Evolutionary conservation across 495 filamentous ascomycete species (phyloP), one percentile per base, ranked within the genome.

Genomic region (Aspergillus kassunensis): DNA sequence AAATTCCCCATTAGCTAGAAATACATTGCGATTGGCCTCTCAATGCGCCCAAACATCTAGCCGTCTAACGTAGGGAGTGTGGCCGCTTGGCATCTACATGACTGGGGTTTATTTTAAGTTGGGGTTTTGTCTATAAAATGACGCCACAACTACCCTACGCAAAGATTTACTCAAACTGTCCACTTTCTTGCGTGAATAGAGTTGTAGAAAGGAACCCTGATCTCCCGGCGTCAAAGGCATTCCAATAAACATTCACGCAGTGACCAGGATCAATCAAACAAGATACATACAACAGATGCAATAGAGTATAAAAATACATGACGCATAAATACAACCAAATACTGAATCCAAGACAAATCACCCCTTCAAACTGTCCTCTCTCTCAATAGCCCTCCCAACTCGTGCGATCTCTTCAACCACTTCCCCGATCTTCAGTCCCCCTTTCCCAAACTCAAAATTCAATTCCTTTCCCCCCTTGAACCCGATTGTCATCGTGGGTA

Each of bases 351-450:
- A n/a, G 4, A 42, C 34, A 39, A 33, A 45, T 71, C 57, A 85
- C 29, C 80, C 82, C 57, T 82, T 77, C 66, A 99, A 65, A 57
- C 91, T 90, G 54, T 89, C 86, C 71, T 90, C 82, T 60, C 95
- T 81, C 56, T 86, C 82, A 63, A 99, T 68, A 31, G 71, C 68
- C 43, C 95, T 77, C 35, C 89, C 95, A 76, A 97, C 88, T 49
- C 95, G 80, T 65, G 96, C 87, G 33, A 96, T 83, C 70, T 97
- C 90, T 67, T 91, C 89, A 29, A 88, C 75, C 3, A 97, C 80
- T 64, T 91, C 89, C 47, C 89, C 88, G 59, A 97, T 91, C 61
- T 84, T 85, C 69, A 96, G 71, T 60, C 84, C 83, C 52, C 89
- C 85, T 68, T 90, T 91, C 44, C 91, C 86, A 65, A 96, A 87